A percentile compares a stretch with the other conserved stretches of the same genome.
Conservation (phyloP, 192 early-diverging fungal species). For the Phycomyces blakesleeanus region DNA sequence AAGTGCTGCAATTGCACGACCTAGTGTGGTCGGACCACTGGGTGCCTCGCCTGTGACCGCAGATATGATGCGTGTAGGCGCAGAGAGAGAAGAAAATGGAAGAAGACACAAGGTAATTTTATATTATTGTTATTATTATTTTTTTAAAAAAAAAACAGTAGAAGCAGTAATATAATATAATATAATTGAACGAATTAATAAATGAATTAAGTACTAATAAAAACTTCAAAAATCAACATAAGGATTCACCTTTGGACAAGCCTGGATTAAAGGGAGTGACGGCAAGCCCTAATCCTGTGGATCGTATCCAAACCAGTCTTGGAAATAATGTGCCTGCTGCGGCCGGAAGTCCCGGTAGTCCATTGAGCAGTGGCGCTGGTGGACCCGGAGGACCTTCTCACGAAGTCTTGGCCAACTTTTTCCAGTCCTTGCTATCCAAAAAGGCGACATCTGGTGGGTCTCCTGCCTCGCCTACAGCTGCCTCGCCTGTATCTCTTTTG, state of each 20-base stretch:
- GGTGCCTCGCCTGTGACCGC: conserved; percentile 17
- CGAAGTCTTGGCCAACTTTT: conserved; percentile 86
- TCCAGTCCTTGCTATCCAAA: conserved; percentile 77
- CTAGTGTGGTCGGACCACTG: conserved; percentile 51
- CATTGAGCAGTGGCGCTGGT: conserved; percentile 10
- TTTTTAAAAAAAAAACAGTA: too few species aligned
- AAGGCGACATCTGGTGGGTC: conserved; percentile 32
- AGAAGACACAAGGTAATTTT: too few species aligned
- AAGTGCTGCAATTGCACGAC: conserved; percentile 23
- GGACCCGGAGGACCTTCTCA: conserved; percentile 34
- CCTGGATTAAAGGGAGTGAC: too few species aligned
- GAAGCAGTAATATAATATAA: too few species aligned
- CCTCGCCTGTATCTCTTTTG: background rate
- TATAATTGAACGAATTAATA: too few species aligned
- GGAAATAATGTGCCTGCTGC: too few species aligned
- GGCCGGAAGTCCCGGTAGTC: background rate
- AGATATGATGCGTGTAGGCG: background rate
- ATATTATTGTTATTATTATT: too few species aligned
- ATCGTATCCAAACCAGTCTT: too few species aligned
- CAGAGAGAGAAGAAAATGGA: background rate
- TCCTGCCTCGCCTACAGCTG: background rate
- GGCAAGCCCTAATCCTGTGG: too few species aligned
- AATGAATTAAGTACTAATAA: too few species aligned
- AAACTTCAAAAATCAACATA: too few species aligned
- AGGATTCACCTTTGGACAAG: too few species aligned